These are phyloP conservation scores for Pezicula rhizophila DNA, from an alignment of 2,329 filamentous ascomycete species.

Conservation along the genomic window DNA sequence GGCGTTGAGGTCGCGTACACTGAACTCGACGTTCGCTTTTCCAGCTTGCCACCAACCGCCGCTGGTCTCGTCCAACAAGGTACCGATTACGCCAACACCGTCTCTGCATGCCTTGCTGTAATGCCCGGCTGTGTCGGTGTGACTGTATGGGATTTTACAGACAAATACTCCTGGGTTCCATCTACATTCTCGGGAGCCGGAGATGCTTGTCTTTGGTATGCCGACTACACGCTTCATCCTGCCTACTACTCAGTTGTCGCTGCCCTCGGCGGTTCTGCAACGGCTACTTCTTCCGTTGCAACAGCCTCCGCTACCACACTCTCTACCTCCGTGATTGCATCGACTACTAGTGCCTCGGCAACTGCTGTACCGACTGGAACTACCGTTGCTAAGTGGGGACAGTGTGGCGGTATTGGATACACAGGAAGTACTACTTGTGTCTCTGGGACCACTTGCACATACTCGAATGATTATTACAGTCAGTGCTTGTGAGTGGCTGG, in stretches of 20 bases:
- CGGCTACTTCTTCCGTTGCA: neutral
- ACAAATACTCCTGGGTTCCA: conserved; percentile 35
- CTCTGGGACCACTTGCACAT: conserved; percentile 19
- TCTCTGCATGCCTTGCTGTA: conserved; percentile 17
- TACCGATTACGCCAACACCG: conserved; percentile 35
- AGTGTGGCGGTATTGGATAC: conserved; percentile 21
- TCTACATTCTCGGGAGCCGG: conserved; percentile 34
- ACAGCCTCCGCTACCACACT: neutral
- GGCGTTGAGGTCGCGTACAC: conserved; percentile 55
- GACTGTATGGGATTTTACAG: conserved; percentile 26
- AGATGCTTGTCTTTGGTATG: conserved; percentile 36
- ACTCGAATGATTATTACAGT: conserved; percentile 13
- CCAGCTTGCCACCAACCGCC: conserved; percentile 36
- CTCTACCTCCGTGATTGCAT: neutral
- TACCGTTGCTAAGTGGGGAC: conserved; percentile 9
- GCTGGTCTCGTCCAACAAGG: conserved; percentile 39
- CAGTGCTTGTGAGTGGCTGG: conserved; percentile 10
- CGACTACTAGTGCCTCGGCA: neutral
- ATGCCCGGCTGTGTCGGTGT: conserved; percentile 20
- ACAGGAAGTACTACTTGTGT: conserved; percentile 22
- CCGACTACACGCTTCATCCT: conserved; percentile 36
- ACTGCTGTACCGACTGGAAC: neutral
- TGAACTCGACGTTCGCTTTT: conserved; percentile 54
- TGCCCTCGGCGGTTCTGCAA: conserved; percentile 20
- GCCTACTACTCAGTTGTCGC: conserved; percentile 34